Evolutionary conservation across 805 yeast genomes (phyloP), one percentile per base, ranked within the genome.

Genomic region (Candida khao-thaluensis): DNA sequence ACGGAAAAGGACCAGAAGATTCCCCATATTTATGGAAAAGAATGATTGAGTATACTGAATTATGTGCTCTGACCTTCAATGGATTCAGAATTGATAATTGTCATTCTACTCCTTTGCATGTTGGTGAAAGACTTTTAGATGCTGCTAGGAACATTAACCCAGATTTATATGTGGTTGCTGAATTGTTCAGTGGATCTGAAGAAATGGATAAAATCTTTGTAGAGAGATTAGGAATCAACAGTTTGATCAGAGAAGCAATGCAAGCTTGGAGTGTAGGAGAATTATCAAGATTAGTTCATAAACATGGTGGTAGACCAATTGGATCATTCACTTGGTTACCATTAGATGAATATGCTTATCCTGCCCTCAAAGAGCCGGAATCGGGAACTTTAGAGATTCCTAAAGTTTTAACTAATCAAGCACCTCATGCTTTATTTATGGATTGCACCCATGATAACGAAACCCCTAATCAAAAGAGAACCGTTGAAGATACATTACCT

Each of bases 381-480:
- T 33, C 49, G 4, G 41, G 50, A 38, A 56, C 53, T 41, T 64
- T 84, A 44, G 79, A 79, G 43, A 72, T 85, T 35, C 91, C 95
- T 2, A 73, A 72, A 48, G 69, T 77, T 7, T 69, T 91, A 33
- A 70, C 80, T 1, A 71, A 82, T 3, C 76, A 81, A 30, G 79
- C 82, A n/a, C 95, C 95, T 3, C 97, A 89, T 63, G 96, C 98
- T 0, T 69, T 93, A 51, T 84, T 91, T 51, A 91, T 93, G 97
- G 98, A 93, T 56, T 91, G 97, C 54, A 90, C 98, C 2, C 99
- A 91, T 59, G 99, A 91, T 60, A 91, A 91, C 56, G 93, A 89
- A 62, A 82, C 81, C 15, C 95, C 97, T 2, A 75, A 72, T 30
- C 95, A 91, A 51, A 88, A 85, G 62, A 78, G 98, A 57, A 89